These are phyloP conservation scores for Dendrothele bispora DNA, from an alignment of 768 basidiomycete species.

Conservation along the genomic window DNA sequence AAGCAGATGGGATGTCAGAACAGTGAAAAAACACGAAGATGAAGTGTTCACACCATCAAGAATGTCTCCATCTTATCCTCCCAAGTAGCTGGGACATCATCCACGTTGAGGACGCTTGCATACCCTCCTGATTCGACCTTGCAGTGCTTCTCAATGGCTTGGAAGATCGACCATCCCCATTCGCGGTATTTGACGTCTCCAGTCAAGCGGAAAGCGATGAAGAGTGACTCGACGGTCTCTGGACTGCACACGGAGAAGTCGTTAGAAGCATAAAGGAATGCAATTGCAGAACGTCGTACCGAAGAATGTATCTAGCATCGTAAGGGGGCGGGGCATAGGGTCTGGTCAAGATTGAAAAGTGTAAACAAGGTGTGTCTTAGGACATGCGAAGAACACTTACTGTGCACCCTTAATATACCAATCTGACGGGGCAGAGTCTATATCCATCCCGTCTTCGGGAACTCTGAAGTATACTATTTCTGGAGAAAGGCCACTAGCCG, in stretches of 20 bases:
- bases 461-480: neutral
- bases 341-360: too few species aligned
- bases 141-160: conserved; percentile 67
- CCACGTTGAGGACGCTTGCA: conserved; percentile 64
- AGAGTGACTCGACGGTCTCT: conserved; percentile 75
- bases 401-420: neutral
- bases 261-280: neutral
- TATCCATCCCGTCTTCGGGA: neutral
- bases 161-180: conserved; percentile 71
- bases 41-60: neutral
- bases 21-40: neutral
- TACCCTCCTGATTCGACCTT: conserved; percentile 60
- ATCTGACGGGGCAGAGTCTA: neutral
- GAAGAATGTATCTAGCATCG: conserved; percentile 73
- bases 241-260: conserved; percentile 41
- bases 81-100: conserved; percentile 49
- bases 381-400: too few species aligned
- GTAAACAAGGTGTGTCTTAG: too few species aligned
- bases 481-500: neutral
- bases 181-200: conserved; percentile 63
- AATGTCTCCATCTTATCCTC: conserved; percentile 7
- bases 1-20: neutral
- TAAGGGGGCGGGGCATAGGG: too few species aligned
- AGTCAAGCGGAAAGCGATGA: conserved; percentile 68
- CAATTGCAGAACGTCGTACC: conserved; percentile 31